Evolutionary conservation across 2,329 filamentous ascomycete genomes (phyloP).

Genomic region (Fragosphaeria purpurea): DNA sequence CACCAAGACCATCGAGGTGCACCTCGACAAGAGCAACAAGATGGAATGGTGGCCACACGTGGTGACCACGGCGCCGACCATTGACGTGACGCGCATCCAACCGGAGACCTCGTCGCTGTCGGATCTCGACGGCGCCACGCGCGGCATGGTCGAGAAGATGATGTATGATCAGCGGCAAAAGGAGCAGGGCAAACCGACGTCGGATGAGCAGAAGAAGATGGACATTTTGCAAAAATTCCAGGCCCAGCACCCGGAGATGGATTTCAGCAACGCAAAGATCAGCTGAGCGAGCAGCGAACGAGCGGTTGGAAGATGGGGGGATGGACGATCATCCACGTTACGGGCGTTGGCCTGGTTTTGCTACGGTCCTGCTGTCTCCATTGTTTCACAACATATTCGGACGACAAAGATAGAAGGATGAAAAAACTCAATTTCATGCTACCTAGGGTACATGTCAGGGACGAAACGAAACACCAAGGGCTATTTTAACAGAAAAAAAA

Average conservation of each 20-base stretch:
- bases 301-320: not conserved
- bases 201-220: constrained; percentile 90
- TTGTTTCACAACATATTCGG: too few species aligned
- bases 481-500: constrained; percentile 6
- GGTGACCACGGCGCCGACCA: constrained; percentile 73
- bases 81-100: constrained; percentile 90
- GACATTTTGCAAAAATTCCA: constrained; percentile 93
- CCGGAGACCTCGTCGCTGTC: constrained; percentile 87
- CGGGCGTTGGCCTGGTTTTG: too few species aligned
- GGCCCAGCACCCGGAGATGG: constrained; percentile 63
- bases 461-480: constrained; percentile 52
- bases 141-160: constrained; percentile 99
- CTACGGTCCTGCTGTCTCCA: too few species aligned
- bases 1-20: constrained; percentile 15
- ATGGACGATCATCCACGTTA: too few species aligned
- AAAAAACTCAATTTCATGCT: not conserved
- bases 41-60: constrained; percentile 98
- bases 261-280: constrained; percentile 62
- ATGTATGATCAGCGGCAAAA: constrained; percentile 99
- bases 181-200: constrained; percentile 78
- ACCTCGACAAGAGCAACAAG: constrained; percentile 56
- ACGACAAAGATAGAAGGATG: not conserved
- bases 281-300: constrained; percentile 25
- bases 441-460: constrained; percentile 37
- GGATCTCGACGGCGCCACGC: constrained; percentile 88